These are phyloP conservation scores for Penicillium cosmopolitanum DNA, from an alignment of 495 filamentous ascomycete genomes.

Conservation along the genomic window DNA sequence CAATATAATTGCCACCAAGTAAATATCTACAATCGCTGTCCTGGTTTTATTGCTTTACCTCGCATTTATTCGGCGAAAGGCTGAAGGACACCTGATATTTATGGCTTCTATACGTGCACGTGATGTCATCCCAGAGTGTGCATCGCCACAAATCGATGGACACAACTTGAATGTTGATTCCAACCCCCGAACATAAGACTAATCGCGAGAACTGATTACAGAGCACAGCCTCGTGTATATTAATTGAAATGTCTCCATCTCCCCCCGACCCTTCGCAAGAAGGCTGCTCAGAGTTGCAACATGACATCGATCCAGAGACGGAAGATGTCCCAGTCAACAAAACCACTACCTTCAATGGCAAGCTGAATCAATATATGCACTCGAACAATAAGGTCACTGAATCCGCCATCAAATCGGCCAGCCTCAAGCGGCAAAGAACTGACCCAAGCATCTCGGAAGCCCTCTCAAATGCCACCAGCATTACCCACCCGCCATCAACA, in stretches of 20 bases:
- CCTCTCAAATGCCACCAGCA: neutral
- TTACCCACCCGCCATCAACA: constrained; percentile 3
- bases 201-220: neutral
- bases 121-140: neutral
- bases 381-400: constrained; percentile 15
- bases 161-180: no score
- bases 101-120: neutral
- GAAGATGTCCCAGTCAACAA: constrained; percentile 42
- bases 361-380: constrained; percentile 51
- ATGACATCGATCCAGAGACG: constrained; percentile 5
- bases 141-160: neutral
- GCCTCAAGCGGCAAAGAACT: constrained; percentile 15
- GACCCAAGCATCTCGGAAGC: constrained; percentile 1
- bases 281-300: neutral
- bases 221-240: neutral
- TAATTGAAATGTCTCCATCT: neutral
- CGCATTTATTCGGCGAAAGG: no score
- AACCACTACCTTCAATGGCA: constrained; percentile 57
- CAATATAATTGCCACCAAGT: no score
- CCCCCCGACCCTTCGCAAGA: neutral
- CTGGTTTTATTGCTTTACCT: no score
- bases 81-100: neutral
- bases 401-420: neutral
- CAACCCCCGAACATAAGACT: neutral
- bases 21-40: no score